Base-by-base conservation (phyloP, 1,284 basidiomycete species). In the Pseudozyma sp. region DNA sequence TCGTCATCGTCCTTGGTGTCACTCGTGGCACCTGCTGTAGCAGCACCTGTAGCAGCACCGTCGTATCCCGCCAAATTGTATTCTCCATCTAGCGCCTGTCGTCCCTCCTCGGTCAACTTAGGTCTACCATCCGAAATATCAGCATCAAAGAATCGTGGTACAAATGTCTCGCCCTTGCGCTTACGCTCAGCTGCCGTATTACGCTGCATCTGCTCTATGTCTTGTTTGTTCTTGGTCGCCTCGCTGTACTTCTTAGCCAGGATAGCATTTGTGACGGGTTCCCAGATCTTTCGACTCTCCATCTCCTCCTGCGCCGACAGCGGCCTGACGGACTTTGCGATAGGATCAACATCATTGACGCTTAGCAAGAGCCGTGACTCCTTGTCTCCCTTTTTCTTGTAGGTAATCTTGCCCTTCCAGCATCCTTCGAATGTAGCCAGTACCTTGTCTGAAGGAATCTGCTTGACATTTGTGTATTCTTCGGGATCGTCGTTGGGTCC, bases 271-370 rank as follows among this genome's bases (percentile, higher is more conserved):
- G 80, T 84, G 19, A 99, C 94, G 42, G 88, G 89, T 57, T 92
- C 90, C 97, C 96, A 98, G 64, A 98, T 86, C 86, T 90, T 90
- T 68, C 94, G 88, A 70, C 93, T 95, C 87, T 99, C 97, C 70
- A 89, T 87, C 16, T 89, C 88, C 31, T 91, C 88, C 85, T 98
- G 96, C 82, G 89, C 89, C 69, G 90, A 89, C 54, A 98, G 81
- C 7, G 94, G 91, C 25, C 95, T 89, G 47, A 98, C 94, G 13
- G 86, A 84, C 88, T 97, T 97, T 13, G 93, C 92, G 16, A 95
- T 87, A n/a, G 91, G 86, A 21, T 89, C 88, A 50, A 99, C 86
- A 47, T 89, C 88, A 25, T 90, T 89, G 47, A 98, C 85, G 83
- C 97, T 92, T 49, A 98, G 86, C 14, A 99, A 87, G 11, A 90